Evolutionary conservation across 495 filamentous ascomycete species (phyloP).

Genomic region (Tricharina praecox): DNA sequence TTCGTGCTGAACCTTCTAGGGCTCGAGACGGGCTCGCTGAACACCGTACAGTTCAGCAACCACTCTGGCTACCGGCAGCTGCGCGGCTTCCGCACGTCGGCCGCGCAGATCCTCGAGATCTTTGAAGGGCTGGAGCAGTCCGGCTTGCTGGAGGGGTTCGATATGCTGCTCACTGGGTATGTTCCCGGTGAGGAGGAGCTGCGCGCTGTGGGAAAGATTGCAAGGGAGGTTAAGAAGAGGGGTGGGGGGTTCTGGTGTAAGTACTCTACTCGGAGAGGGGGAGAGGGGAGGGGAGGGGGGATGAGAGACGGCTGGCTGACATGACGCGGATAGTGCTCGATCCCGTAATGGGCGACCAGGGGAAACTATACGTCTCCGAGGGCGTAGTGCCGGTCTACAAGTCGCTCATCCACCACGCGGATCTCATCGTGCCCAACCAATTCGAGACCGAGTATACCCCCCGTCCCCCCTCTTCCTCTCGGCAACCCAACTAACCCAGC

Average conservation of each 20-base stretch:
- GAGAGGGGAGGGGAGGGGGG: too few relatives aligned
- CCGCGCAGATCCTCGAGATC: conserved; percentile 65
- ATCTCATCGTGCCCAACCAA: conserved; percentile 88
- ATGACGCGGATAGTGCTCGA: conserved; percentile 82
- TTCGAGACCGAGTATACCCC: conserved; percentile 78
- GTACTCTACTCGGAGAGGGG: conserved; percentile 1
- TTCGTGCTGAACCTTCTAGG: conserved; percentile 85
- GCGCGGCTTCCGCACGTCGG: conserved; percentile 63
- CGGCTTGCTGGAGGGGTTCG: conserved; percentile 61
- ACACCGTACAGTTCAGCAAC: conserved; percentile 95
- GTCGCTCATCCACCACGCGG: conserved; percentile 56
- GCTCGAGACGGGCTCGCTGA: conserved; percentile 80
- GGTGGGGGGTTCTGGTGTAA: conserved; percentile 20
- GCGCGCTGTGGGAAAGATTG: conserved; percentile 69
- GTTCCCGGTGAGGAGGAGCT: conserved; percentile 70
- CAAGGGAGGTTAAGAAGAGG: conserved; percentile 53
- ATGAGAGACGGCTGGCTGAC: too few relatives aligned
- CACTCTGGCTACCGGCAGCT: conserved; percentile 79
- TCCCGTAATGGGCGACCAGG: conserved; percentile 96
- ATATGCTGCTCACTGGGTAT: conserved; percentile 86
- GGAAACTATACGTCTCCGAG: conserved; percentile 70
- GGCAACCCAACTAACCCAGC: too few relatives aligned
- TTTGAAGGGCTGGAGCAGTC: conserved; percentile 71
- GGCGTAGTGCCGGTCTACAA: conserved; percentile 87
- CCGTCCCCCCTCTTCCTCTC: conserved; percentile 1